These are phyloP conservation scores for Glomus cerebriforme DNA, from an alignment of 192 early-diverging fungal species.

Conservation along the genomic window DNA sequence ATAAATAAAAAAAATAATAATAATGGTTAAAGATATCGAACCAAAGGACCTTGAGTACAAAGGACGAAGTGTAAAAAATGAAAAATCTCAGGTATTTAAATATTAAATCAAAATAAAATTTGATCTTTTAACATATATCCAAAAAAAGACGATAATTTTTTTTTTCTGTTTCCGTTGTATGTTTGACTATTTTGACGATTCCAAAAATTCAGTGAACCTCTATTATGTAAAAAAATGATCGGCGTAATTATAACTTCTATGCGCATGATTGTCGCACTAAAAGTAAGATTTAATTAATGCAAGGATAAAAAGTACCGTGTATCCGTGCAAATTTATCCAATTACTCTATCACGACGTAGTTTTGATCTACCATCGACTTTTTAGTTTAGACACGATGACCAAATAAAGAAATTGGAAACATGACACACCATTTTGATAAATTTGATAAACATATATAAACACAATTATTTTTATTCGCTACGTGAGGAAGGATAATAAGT, in stretches of 20 bases:
- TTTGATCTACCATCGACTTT: not conserved
- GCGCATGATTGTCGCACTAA: too few species aligned
- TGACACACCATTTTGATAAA: too few species aligned
- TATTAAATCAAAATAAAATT: not conserved
- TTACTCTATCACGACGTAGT: not conserved
- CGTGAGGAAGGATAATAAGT: too few species aligned
- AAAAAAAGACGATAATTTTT: not conserved
- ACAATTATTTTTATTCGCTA: not conserved
- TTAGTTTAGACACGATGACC: not conserved
- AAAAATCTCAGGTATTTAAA: not conserved
- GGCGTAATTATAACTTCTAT: not conserved
- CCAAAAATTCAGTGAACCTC: not conserved
- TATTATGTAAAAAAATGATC: not conserved
- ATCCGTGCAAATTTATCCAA: not conserved
- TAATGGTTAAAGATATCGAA: not conserved
- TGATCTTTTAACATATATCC: not conserved
- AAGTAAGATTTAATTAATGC: too few species aligned
- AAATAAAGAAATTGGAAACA: not conserved
- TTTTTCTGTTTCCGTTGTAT: not conserved
- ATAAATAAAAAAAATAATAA: not conserved
- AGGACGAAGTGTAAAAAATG: not conserved
- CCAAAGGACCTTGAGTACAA: not conserved
- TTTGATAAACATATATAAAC: too few species aligned
- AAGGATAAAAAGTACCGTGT: not conserved
- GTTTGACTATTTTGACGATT: too few species aligned